Evolutionary conservation across 2,329 filamentous ascomycete species (phyloP).

Genomic region (Epichloe bromicola): DNA sequence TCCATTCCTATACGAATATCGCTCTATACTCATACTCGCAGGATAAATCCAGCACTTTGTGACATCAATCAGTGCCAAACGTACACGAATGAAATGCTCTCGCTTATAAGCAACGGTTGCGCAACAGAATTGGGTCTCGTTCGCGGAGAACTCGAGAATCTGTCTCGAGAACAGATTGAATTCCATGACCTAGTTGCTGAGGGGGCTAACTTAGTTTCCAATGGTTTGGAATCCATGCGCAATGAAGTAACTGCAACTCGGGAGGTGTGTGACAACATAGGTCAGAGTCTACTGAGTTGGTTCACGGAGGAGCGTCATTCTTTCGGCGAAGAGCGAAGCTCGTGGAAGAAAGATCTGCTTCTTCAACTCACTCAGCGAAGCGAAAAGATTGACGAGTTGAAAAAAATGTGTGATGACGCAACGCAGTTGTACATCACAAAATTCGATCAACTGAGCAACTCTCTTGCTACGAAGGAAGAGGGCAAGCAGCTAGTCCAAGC

Average conservation of each 20-base stretch:
- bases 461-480: conserved; percentile 4
- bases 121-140: conserved; percentile 1
- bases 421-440: not conserved
- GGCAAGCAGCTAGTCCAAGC: conserved; percentile 8
- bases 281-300: not conserved
- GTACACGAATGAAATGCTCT: conserved; percentile 2
- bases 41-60: conserved; percentile 3
- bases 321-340: conserved; percentile 1
- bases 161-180: conserved; percentile 6
- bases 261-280: not conserved
- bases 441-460: conserved; percentile 1
- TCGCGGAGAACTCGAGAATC: not conserved
- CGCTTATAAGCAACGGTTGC: conserved; percentile 2
- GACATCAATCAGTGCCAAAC: conserved; percentile 1
- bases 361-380: not conserved
- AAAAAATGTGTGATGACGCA: not conserved
- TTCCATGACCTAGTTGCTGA: conserved; percentile 5
- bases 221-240: not conserved
- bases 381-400: conserved; percentile 1
- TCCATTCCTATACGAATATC: not conserved
- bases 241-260: not conserved
- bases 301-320: not conserved
- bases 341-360: conserved; percentile 1
- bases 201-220: not conserved
- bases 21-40: not conserved